These are phyloP conservation scores for Micractinium sp. DNA, from an alignment of 139 green algal species.

Conservation along the genomic window DNA sequence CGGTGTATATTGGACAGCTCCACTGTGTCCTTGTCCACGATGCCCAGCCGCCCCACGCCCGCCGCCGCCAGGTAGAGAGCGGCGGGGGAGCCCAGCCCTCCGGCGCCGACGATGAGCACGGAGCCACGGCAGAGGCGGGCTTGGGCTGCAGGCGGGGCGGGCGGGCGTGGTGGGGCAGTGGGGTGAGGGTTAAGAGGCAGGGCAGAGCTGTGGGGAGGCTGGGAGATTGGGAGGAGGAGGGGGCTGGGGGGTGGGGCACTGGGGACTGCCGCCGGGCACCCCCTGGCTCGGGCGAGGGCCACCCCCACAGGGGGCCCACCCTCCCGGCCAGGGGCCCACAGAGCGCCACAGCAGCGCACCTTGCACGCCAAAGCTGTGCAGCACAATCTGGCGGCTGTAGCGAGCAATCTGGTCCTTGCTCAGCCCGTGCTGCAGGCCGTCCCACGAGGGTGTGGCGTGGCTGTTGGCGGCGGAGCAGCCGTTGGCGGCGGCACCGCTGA, in stretches of 20 bases:
- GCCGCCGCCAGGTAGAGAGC: conserved; percentile 87
- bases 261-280: no score
- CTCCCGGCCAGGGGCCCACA: not conserved
- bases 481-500: not conserved
- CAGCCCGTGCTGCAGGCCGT: conserved; percentile 64
- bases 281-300: not conserved
- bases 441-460: not conserved
- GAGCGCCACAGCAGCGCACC: conserved; percentile 31
- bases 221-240: not conserved
- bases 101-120: conserved; percentile 89
- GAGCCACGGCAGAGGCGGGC: conserved; percentile 62
- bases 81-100: conserved; percentile 87
- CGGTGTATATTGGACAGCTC: conserved; percentile 92
- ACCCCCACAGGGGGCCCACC: not conserved
- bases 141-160: conserved; percentile 63
- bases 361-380: conserved; percentile 81
- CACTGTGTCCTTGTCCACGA: conserved; percentile 88
- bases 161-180: not conserved
- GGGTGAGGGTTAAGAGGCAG: not conserved
- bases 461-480: not conserved
- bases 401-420: conserved; percentile 72
- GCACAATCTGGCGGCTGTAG: conserved; percentile 88
- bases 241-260: not conserved
- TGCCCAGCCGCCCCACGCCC: conserved; percentile 81
- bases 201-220: not conserved